phyloP scores from a whole-genome alignment of 441 rosid species.

The Capsella rubella region DNA sequence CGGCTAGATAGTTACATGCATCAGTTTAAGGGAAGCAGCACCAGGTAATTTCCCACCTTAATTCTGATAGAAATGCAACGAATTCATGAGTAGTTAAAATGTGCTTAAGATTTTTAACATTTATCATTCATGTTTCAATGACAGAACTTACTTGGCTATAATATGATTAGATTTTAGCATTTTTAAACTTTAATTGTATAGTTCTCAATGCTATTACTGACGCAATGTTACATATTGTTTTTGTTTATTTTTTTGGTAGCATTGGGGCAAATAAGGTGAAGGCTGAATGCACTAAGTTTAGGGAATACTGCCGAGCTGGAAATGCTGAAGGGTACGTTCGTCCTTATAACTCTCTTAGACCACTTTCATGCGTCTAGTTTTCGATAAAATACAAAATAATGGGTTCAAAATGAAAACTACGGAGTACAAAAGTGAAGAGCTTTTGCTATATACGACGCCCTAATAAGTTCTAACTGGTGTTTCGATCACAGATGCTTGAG shows the following conservation, averaged over 20 bases:
- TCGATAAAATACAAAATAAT: not conserved
- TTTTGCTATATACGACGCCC: not conserved
- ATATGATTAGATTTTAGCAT: not conserved
- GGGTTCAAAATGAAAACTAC: not conserved
- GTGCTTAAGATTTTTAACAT: not conserved
- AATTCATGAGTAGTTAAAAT: not conserved
- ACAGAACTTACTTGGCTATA: not conserved
- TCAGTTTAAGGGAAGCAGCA: conserved; percentile 94
- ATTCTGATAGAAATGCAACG: not conserved
- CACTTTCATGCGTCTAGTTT: not conserved
- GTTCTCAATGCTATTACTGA: not conserved
- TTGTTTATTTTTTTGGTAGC: conserved; percentile 53
- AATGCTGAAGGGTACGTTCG: conserved; percentile 82
- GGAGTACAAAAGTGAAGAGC: too few species aligned
- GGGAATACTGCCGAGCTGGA: conserved; percentile 84
- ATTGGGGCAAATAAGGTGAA: conserved; percentile 97
- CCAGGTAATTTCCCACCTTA: conserved; percentile 54
- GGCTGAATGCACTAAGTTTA: conserved; percentile 79
- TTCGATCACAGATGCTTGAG: conserved; percentile 59
- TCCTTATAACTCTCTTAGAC: conserved; percentile 11
- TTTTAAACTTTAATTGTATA: not conserved
- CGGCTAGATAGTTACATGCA: conserved; percentile 82
- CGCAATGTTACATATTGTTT: not conserved
- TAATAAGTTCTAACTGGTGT: not conserved
- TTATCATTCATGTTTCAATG: not conserved